phyloP scores from a whole-genome alignment of 2,329 filamentous ascomycete species.

The Stemphylium lycopersici region DNA sequence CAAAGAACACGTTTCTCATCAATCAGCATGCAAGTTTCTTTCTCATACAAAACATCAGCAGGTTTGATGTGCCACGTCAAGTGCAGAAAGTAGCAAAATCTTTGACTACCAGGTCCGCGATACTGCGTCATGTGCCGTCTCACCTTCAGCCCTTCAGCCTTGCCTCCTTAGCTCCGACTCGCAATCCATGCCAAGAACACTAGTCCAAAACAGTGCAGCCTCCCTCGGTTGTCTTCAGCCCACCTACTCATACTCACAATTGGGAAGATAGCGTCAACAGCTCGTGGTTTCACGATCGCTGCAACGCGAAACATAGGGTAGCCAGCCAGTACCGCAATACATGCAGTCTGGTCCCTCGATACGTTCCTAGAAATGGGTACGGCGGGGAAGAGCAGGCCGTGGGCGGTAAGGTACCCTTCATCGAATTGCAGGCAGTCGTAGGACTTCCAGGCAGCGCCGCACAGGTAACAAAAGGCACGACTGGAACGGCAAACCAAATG shows the following conservation, averaged over 20 bases:
- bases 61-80: background rate
- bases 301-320: constrained; percentile 13
- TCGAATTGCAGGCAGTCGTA: constrained; percentile 17
- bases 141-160: background rate
- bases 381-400: background rate
- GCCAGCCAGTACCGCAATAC: constrained; percentile 2
- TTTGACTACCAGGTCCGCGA: background rate
- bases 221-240: no score
- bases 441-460: constrained; percentile 21
- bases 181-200: background rate
- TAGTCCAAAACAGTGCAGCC: no score
- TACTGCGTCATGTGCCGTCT: background rate
- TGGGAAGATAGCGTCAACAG: constrained; percentile 19
- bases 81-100: background rate
- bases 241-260: background rate
- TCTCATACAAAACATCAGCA: background rate
- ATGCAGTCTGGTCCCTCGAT: background rate
- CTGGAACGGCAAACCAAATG: constrained; percentile 27
- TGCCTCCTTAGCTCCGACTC: background rate
- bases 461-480: constrained; percentile 29
- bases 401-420: constrained; percentile 12
- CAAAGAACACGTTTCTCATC: no score
- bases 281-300: background rate
- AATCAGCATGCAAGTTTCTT: no score
- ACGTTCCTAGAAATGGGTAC: background rate